Evolutionary conservation across 2,329 filamentous ascomycete species (phyloP).

Genomic region (Anisogramma anomala): DNA sequence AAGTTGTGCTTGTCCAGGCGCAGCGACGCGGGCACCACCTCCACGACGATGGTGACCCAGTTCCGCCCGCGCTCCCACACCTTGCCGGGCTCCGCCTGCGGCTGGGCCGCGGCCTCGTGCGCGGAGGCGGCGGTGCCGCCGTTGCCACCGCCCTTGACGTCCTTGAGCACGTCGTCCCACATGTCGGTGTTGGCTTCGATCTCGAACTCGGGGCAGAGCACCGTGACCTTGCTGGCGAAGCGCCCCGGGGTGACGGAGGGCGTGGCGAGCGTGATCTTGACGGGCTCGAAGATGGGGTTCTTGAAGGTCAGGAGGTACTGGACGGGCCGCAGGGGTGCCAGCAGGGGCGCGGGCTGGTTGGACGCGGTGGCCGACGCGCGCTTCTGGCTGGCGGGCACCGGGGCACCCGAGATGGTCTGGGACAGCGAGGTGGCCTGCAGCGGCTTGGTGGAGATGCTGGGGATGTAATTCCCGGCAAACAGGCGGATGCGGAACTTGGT

Average conservation of each 20-base stretch:
- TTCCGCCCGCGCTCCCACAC: conserved; percentile 92
- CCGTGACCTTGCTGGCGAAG: conserved; percentile 70
- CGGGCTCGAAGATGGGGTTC: conserved; percentile 86
- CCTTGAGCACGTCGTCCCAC: conserved; percentile 78
- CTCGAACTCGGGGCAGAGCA: conserved; percentile 88
- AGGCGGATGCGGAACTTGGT: conserved; percentile 88
- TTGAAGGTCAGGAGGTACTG: conserved; percentile 85
- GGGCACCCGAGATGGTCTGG: conserved; percentile 13
- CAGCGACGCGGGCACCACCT: conserved; percentile 62
- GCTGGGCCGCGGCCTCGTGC: conserved; percentile 30
- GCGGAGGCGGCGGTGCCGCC: conserved; percentile 18
- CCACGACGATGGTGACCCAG: conserved; percentile 88
- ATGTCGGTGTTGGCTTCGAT: conserved; percentile 82
- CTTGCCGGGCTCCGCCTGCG: conserved; percentile 74
- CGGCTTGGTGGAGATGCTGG: conserved; percentile 62
- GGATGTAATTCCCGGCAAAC: conserved; percentile 79
- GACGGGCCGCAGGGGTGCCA: conserved; percentile 48
- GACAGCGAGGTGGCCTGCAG: conserved; percentile 27
- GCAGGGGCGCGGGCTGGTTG: conserved; percentile 20
- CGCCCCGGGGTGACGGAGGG: conserved; percentile 67
- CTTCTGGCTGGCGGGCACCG: conserved; percentile 10
- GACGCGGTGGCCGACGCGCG: background rate
- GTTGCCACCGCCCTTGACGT: conserved; percentile 21
- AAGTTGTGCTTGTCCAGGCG: conserved; percentile 23
- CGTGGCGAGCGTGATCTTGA: conserved; percentile 79